Conservation (phyloP, 225 moss, liverwort and hornwort species). For the Polytrichum commune region DNA sequence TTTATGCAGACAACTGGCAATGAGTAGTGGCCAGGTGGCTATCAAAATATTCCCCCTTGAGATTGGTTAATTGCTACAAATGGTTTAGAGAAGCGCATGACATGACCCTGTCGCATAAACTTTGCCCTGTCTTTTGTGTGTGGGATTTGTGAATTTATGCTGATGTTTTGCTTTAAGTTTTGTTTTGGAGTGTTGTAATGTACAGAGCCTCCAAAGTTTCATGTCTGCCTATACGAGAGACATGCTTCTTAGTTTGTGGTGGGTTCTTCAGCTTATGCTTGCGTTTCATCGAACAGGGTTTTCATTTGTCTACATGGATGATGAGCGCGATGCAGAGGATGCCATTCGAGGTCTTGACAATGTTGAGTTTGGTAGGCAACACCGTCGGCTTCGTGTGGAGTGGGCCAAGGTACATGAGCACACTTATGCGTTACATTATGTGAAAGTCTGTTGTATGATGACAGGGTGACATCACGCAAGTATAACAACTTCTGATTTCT, state of each 20-base stretch:
- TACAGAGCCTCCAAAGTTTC: too few relatives aligned
- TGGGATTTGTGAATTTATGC: constrained; percentile 24
- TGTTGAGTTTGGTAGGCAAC: constrained; percentile 92
- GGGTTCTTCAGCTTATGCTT: constrained; percentile 35
- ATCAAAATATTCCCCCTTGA: constrained; percentile 56
- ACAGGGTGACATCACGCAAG: too few relatives aligned
- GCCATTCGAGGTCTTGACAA: constrained; percentile 93
- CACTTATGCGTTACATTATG: too few relatives aligned
- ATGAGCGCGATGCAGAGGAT: constrained; percentile 98
- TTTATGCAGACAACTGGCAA: constrained; percentile 97
- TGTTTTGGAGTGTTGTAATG: too few relatives aligned
- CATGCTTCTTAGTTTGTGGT: too few relatives aligned
- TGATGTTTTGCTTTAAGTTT: too few relatives aligned
- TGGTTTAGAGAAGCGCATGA: too few relatives aligned
- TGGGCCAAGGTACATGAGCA: constrained; percentile 77
- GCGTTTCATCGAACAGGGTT: constrained; percentile 66
- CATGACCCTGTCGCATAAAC: constrained; percentile 21
- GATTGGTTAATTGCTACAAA: constrained; percentile 39
- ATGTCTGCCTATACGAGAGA: too few relatives aligned
- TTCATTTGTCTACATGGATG: constrained; percentile 98
- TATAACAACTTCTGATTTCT: too few relatives aligned
- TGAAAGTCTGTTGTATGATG: too few relatives aligned
- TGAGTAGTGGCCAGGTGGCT: constrained; percentile 90
- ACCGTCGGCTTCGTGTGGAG: constrained; percentile 93
- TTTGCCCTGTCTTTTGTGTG: constrained; percentile 24